Base-by-base conservation (phyloP, 1,139 yeast genomes). In the Hansenula anomala region DNA sequence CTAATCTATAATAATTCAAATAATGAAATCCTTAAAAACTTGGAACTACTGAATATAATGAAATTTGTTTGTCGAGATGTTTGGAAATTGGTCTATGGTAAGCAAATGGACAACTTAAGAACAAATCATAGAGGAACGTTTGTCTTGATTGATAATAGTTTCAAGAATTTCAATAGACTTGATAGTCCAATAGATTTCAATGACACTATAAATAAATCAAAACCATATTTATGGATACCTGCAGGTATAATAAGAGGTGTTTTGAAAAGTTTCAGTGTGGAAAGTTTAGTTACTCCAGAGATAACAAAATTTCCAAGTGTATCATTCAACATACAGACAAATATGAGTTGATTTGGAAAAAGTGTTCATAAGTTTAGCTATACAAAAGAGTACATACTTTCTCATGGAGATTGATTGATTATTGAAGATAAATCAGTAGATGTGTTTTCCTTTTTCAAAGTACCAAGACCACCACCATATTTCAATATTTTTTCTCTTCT, bases 71-170 rank as follows among this genome's bases (percentile, higher is more conserved):
- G 97, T 60, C 75, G 95, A 36, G 97, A 92, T 52, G 83, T 90
- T 28, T 90, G 97, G 97, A 78, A 76, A 51, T 64, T 74, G 37
- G 58, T 90, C 30, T 89, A 79, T 62, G 77, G 80, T 34, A 92
- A 89, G 60, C 97, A 86, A 61, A 87, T 92, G 70, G 96, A 89
- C 60, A 89, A 88, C 54, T 69, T 92, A 45, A 74, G 95, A 47
- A 92, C 98, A 1, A 92, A 92, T 58, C 97, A 92, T 58, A 65
- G 95, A 36, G 89, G 94, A 6, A 84, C 92, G 0, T 87, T 80
- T 61, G 94, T 87, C 27, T 66, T 87, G 38, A 78, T 85, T 14
- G 96, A 87, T 57, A 77, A 74, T 55, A 64, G 64, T 36, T 83
- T 82, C 63, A 69, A 71, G 41, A 66, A 76, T 42, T 73, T 86